phyloP scores from a whole-genome alignment of 495 filamentous ascomycete species.

The Extremus antarcticus region DNA sequence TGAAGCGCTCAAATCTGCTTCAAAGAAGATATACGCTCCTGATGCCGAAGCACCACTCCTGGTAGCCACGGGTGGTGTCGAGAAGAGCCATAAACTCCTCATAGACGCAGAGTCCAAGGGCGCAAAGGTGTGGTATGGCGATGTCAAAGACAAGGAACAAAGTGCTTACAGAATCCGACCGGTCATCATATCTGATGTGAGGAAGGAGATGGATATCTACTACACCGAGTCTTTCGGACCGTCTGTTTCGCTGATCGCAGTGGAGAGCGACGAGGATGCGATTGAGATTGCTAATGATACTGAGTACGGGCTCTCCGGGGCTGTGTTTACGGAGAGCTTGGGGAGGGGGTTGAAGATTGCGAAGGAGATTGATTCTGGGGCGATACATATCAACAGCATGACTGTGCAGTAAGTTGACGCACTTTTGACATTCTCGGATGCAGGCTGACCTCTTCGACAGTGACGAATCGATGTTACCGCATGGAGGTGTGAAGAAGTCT shows the following conservation, averaged over 20 bases:
- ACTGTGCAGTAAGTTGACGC: conserved; percentile 47
- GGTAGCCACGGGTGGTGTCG: conserved; percentile 47
- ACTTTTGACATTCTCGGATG: neutral
- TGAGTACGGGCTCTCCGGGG: conserved; percentile 32
- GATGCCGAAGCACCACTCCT: conserved; percentile 43
- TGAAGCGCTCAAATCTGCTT: conserved; percentile 40
- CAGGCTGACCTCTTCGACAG: neutral
- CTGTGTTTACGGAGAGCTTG: conserved; percentile 33
- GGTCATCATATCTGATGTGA: conserved; percentile 58
- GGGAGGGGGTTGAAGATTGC: conserved; percentile 30
- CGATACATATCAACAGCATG: conserved; percentile 79
- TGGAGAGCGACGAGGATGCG: conserved; percentile 33
- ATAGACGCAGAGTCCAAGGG: conserved; percentile 57
- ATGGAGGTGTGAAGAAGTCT: conserved; percentile 77
- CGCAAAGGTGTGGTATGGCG: conserved; percentile 53
- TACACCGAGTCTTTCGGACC: conserved; percentile 75
- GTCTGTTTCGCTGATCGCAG: conserved; percentile 48
- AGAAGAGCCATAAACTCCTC: conserved; percentile 48
- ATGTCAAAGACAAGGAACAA: conserved; percentile 35
- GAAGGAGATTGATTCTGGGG: conserved; percentile 31
- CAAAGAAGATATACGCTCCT: conserved; percentile 21
- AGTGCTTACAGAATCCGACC: conserved; percentile 54
- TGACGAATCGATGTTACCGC: conserved; percentile 67
- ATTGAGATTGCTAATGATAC: conserved; percentile 33
- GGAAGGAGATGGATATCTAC: conserved; percentile 72